phyloP scores from a whole-genome alignment of 2,329 filamentous ascomycete genomes.

The Hysterium pulicare region DNA sequence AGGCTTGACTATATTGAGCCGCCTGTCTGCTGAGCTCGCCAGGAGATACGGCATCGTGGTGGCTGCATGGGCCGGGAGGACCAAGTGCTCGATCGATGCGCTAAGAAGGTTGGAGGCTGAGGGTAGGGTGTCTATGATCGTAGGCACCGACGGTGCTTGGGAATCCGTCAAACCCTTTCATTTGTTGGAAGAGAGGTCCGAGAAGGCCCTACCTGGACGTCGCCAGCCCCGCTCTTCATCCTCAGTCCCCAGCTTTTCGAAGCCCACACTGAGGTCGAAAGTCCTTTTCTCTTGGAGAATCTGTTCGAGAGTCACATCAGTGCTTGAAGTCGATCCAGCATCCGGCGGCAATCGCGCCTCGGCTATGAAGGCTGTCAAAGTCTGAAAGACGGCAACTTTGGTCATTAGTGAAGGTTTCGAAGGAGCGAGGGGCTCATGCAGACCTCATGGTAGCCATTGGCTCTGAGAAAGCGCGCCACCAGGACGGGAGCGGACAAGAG shows the following conservation, averaged over 20 bases:
- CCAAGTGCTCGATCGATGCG: constrained; percentile 43
- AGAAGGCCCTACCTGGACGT: constrained; percentile 40
- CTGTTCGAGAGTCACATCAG: constrained; percentile 55
- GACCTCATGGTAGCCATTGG: constrained; percentile 42
- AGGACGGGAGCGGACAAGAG: constrained; percentile 40
- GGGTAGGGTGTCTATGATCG: constrained; percentile 41
- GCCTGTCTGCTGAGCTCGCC: constrained; percentile 37
- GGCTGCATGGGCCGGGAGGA: constrained; percentile 12
- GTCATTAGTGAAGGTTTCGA: constrained; percentile 4
- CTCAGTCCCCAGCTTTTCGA: constrained; percentile 53
- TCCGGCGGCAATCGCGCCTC: constrained; percentile 55
- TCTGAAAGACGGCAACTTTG: constrained; percentile 35
- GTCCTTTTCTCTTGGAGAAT: constrained; percentile 59
- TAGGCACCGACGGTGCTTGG: constrained; percentile 47
- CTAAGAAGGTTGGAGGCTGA: constrained; percentile 53
- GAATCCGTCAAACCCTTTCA: constrained; percentile 6
- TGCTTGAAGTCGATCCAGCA: constrained; percentile 42
- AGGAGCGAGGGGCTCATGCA: constrained; percentile 9
- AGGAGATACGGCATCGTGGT: constrained; percentile 24
- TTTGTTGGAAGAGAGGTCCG: not conserved
- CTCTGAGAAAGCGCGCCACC: constrained; percentile 40
- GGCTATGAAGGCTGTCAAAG: constrained; percentile 55
- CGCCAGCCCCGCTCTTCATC: constrained; percentile 46
- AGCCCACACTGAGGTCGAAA: constrained; percentile 54
- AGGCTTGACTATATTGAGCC: constrained; percentile 46